phyloP scores from a whole-genome alignment of 1,284 basidiomycete species.

The Sutorius eximius region DNA sequence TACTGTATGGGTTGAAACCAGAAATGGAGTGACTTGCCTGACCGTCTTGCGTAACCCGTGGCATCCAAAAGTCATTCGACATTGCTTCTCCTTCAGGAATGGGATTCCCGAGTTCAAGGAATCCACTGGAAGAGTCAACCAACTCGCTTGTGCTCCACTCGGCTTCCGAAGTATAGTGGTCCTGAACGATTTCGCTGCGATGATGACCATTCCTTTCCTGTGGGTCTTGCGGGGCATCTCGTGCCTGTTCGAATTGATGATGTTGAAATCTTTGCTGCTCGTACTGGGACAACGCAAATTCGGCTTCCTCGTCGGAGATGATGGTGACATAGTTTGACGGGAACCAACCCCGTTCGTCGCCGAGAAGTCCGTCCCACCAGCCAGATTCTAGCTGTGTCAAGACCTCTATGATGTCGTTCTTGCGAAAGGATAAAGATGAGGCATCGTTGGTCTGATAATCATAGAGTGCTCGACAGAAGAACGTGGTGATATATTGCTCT shows the following conservation, averaged over 20 bases:
- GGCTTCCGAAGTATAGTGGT: slow-evolving; percentile 24
- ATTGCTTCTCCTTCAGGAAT: slow-evolving; percentile 36
- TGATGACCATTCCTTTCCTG: slow-evolving; percentile 15
- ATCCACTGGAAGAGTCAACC: slow-evolving; percentile 19
- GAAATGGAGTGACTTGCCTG: slow-evolving; percentile 51
- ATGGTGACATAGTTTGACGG: slow-evolving; percentile 91
- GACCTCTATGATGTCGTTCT: slow-evolving; percentile 92
- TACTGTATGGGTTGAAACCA: not conserved
- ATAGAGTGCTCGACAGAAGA: slow-evolving; percentile 92
- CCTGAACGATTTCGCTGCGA: slow-evolving; percentile 18
- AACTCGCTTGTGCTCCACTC: slow-evolving; percentile 27
- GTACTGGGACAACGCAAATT: slow-evolving; percentile 55
- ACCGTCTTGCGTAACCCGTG: slow-evolving; percentile 68
- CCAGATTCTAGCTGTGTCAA: slow-evolving; percentile 89
- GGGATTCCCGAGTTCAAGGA: slow-evolving; percentile 24
- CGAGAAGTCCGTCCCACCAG: slow-evolving; percentile 98
- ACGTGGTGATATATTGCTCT: slow-evolving; percentile 61
- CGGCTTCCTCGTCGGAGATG: slow-evolving; percentile 80
- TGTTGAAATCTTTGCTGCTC: slow-evolving; percentile 38
- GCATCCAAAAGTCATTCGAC: slow-evolving; percentile 78
- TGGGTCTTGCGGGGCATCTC: slow-evolving; percentile 13
- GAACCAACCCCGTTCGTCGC: slow-evolving; percentile 93
- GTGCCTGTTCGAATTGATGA: slow-evolving; percentile 16
- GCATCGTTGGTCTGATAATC: slow-evolving; percentile 88
- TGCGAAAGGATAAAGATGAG: slow-evolving; percentile 85